Evolutionary conservation across 345 rosid species (phyloP).

Genomic region (Citrus sp.): DNA sequence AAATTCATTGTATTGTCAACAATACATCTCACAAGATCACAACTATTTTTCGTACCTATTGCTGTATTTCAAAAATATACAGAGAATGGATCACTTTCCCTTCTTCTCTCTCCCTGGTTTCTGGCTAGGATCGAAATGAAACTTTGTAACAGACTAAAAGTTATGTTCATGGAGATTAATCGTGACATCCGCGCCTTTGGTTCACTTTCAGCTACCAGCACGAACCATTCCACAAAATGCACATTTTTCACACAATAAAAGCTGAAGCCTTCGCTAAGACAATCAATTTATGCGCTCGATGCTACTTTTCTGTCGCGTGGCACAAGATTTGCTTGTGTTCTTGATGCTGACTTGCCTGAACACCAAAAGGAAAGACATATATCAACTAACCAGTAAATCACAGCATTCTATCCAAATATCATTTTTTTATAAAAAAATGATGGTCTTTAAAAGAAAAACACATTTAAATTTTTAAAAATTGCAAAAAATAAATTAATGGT

Average conservation of each 20-base stretch:
- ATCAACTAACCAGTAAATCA: not conserved
- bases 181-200: not conserved
- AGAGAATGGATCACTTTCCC: not conserved
- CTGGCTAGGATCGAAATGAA: not conserved
- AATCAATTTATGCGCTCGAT: conserved; percentile 14
- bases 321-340: conserved; percentile 13
- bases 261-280: not conserved
- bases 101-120: not conserved
- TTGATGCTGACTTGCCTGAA: conserved; percentile 25
- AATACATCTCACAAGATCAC: not conserved
- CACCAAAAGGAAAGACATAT: conserved; percentile 13
- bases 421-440: not conserved
- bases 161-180: not conserved
- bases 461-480: not conserved
- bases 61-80: not conserved
- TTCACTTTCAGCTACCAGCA: not conserved
- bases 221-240: not conserved
- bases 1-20: not conserved
- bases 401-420: not conserved
- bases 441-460: not conserved
- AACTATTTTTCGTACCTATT: not conserved
- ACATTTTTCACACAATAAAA: not conserved
- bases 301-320: conserved; percentile 24
- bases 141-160: not conserved
- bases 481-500: no score